phyloP scores from a whole-genome alignment of 352 stramenopile species.

The Phytophthora fragariaefolia region DNA sequence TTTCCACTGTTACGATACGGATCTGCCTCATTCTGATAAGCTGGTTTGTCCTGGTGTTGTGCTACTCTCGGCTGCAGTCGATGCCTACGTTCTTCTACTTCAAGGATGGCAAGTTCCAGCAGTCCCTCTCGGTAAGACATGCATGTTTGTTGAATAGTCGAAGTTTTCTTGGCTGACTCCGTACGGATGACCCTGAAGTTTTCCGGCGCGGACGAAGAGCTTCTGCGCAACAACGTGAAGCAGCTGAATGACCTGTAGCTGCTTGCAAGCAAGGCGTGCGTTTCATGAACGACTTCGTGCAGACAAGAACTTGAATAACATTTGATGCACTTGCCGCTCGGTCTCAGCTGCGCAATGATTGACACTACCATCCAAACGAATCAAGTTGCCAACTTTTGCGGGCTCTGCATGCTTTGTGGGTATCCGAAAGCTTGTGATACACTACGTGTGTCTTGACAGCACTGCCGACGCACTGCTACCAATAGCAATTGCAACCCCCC shows the following conservation, averaged over 20 bases:
- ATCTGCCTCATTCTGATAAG: not conserved
- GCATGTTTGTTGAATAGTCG: not conserved
- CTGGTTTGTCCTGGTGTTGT: conserved; percentile 5
- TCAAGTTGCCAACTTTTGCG: too few species aligned
- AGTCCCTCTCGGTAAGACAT: conserved; percentile 68
- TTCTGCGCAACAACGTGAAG: conserved; percentile 76
- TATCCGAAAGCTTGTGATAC: too few species aligned
- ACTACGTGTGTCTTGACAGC: too few species aligned
- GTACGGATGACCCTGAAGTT: conserved; percentile 53
- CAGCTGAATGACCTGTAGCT: conserved; percentile 76
- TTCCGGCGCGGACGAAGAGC: conserved; percentile 79
- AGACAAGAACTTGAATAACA: conserved; percentile 9
- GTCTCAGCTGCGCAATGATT: too few species aligned
- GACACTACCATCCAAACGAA: too few species aligned
- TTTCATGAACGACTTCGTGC: conserved; percentile 1
- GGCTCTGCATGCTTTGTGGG: too few species aligned
- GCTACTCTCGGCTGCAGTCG: conserved; percentile 46
- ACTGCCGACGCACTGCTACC: too few species aligned
- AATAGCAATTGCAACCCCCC: too few species aligned
- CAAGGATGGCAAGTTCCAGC: conserved; percentile 78
- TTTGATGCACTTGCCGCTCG: conserved; percentile 11
- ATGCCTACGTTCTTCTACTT: conserved; percentile 92
- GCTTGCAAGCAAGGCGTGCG: not conserved
- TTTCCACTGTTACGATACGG: not conserved
- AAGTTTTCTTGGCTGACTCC: conserved; percentile 14